Evolutionary conservation across 495 filamentous ascomycete species (phyloP), one percentile per base, ranked within the genome.

Genomic region (Penicillium canariense): DNA sequence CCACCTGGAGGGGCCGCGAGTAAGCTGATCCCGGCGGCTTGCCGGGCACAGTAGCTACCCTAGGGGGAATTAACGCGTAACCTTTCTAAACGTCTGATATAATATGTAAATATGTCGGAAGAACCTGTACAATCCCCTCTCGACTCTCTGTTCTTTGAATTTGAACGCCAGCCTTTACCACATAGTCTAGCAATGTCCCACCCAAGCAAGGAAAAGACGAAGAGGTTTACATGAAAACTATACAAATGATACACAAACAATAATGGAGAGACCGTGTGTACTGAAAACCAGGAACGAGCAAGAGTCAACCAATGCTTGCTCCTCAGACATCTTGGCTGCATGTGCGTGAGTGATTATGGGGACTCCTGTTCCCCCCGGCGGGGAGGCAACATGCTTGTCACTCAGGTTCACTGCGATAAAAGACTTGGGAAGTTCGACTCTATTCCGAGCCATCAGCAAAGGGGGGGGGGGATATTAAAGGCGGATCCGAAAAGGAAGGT

Each of bases 341-440:
- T n/a, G n/a, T n/a, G n/a, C n/a, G n/a, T n/a, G n/a, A n/a, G 23
- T 6, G 26, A 47, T 40, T 40, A 49, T 31, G 26, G n/a, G 5
- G 9, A 30, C 5, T 56, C 47, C 9, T 55, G 47, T 40, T 55
- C 59, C 5, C n/a, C 50, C 58, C 3, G 48, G 30, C 9, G 40
- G 49, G 22, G 52, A 48, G n/a, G 49, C 45, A 31, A 59, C 11
- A 36, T 67, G 64, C 35, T 69, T 69, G 42, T 69, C 63, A 48
- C 64, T 67, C 12, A 69, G 38, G 36, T 69, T 67, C 5, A 69
- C 66, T 0, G 64, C 93, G 26, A 94, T 82, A 70, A 98, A 98
- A 10, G 85, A 87, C 74, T 95, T 94, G 23, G 94, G 94, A 22
- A 98, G 73, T 77, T 97, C 96, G 34, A 98, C 95, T 56, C 90